Evolutionary conservation across 371 early-diverging fungal species (phyloP), one percentile per base, ranked within the genome.

Genomic region (Apophysomyces variabilis): DNA sequence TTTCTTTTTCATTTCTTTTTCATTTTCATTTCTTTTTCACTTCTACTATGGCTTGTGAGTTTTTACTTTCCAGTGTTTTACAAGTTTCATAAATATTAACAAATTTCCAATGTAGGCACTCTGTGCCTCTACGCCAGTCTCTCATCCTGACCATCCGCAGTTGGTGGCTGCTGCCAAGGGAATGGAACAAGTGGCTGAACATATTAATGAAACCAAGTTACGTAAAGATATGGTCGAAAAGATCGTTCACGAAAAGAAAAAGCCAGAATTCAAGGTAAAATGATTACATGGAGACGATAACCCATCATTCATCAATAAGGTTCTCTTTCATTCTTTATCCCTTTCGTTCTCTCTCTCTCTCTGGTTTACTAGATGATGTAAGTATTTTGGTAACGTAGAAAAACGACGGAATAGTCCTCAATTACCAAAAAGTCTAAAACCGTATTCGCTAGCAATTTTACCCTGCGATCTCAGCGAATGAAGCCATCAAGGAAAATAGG

Each of bases 201-300:
- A 88, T 54, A 94, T 93, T 67, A 95, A 95, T 71, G 92, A 93
- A 62, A 88, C 91, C 56, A 95, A 95, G 76, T 83, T 89, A 61
- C 81, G 94, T 47, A 93, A 93, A 74, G 95, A 95, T 73, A 88
- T 92, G 58, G 93, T 93, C 0, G 94, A 95, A 37, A 90, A 89
- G 69, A 91, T 93, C 69, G 92, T 93, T 5, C 89, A 90, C 7
- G 87, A 86, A 37, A 91, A 90, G 71, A 85, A 86, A 62, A 80
- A 80, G 58, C 75, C 74, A 5, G 91, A 91, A 56, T 84, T 88
- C 3, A 85, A 86, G 83, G 88, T 89, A 78, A 64, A 61, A 18
- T 50, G 21, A 13, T 4, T 35, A 21, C 3, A 26, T 26, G 32
- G 32, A 26, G 3, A 26, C 3, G 32, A 26, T 26, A 3, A 26